phyloP scores from a whole-genome alignment of 768 basidiomycete species.

The Termitomyces sp. region DNA sequence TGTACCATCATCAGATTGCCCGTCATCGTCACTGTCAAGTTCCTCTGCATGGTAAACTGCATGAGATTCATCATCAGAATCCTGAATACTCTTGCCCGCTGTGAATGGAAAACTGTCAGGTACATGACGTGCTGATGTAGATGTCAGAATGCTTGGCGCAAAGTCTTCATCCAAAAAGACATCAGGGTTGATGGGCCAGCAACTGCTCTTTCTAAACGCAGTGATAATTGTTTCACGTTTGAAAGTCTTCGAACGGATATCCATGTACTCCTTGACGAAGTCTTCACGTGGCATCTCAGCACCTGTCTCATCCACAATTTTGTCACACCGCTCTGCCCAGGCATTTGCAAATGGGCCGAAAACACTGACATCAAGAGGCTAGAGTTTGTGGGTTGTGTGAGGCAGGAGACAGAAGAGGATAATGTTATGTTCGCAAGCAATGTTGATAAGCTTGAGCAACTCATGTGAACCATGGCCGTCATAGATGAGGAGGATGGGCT shows the following conservation, averaged over 20 bases:
- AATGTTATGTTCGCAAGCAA: constrained; percentile 18
- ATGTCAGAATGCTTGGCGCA: neutral
- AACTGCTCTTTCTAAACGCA: neutral
- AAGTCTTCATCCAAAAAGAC: neutral
- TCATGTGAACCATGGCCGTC: constrained; percentile 46
- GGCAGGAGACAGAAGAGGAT: constrained; percentile 30
- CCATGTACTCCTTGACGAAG: constrained; percentile 2
- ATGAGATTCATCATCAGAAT: neutral
- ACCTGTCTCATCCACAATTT: neutral
- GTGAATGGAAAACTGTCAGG: neutral
- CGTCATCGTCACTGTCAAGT: neutral
- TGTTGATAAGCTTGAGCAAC: constrained; percentile 20
- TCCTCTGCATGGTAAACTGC: neutral
- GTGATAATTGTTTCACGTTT: neutral
- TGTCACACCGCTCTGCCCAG: constrained; percentile 17
- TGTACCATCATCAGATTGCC: neutral
- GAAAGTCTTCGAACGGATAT: neutral
- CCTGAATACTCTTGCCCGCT: neutral
- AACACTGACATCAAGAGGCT: constrained; percentile 35
- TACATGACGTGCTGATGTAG: neutral
- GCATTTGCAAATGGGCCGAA: constrained; percentile 30
- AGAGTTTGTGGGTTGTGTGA: constrained; percentile 36
- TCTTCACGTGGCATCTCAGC: neutral
- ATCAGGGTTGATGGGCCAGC: neutral
- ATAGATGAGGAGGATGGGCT: constrained; percentile 36